Conservation (phyloP, 441 rosid species). For the Gossypium davidsonii region DNA sequence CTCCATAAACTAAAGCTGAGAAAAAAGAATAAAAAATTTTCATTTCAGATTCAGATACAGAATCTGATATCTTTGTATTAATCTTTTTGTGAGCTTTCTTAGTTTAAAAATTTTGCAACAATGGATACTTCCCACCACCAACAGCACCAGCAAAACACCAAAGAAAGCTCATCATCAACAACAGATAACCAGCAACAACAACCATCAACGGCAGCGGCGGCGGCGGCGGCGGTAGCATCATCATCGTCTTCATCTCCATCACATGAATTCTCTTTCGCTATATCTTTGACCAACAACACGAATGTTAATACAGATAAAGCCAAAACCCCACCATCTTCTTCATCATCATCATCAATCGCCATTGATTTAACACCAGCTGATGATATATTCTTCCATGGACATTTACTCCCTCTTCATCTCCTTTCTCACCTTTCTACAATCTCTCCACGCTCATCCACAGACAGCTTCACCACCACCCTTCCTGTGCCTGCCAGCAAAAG, state of each 20-base stretch:
- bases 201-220: neutral
- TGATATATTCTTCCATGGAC: constrained; percentile 98
- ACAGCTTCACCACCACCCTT: constrained; percentile 36
- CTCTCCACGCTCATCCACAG: constrained; percentile 79
- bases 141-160: constrained; percentile 17
- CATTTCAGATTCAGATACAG: constrained; percentile 5
- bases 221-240: constrained; percentile 16
- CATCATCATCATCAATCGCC: constrained; percentile 32
- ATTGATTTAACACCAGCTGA: constrained; percentile 88
- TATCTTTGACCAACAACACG: constrained; percentile 32
- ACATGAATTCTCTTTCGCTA: constrained; percentile 81
- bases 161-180: neutral
- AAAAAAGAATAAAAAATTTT: neutral
- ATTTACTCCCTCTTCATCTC: constrained; percentile 89
- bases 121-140: constrained; percentile 38
- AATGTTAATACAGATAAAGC: constrained; percentile 20
- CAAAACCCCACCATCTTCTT: constrained; percentile 21
- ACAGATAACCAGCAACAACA: constrained; percentile 7
- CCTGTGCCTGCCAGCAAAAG: constrained; percentile 6
- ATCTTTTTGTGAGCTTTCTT: neutral
- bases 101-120: constrained; percentile 12
- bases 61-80: constrained; percentile 15
- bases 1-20: neutral
- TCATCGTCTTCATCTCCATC: constrained; percentile 79
- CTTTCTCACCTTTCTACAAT: constrained; percentile 69